Evolutionary conservation across 192 early-diverging fungal species (phyloP).

Genomic region (Backusella sp.): DNA sequence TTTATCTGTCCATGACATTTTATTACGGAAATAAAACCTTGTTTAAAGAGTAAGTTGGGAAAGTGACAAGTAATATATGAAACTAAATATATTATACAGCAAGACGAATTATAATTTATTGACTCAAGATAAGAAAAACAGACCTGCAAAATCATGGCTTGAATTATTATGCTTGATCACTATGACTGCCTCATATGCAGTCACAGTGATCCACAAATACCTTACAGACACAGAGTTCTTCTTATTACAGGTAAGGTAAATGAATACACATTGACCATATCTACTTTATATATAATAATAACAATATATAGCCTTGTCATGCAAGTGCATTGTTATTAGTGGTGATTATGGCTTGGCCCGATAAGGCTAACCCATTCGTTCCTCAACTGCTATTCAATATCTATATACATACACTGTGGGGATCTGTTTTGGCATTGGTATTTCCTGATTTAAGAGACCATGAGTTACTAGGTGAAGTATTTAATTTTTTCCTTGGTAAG

Average conservation of each 20-base stretch:
- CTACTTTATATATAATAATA: background rate
- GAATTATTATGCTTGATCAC: slow-evolving; percentile 26
- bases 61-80: background rate
- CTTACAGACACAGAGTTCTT: slow-evolving; percentile 37
- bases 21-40: slow-evolving; percentile 36
- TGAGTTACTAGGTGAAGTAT: slow-evolving; percentile 45
- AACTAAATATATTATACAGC: background rate
- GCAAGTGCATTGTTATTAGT: slow-evolving; percentile 47
- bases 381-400: slow-evolving; percentile 48
- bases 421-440: slow-evolving; percentile 43
- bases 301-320: slow-evolving; percentile 44
- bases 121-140: background rate
- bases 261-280: background rate
- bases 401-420: slow-evolving; percentile 56
- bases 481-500: slow-evolving; percentile 53
- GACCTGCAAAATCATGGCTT: slow-evolving; percentile 8
- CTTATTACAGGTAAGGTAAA: slow-evolving; percentile 38
- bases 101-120: background rate
- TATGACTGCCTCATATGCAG: slow-evolving; percentile 30
- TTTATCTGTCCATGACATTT: slow-evolving; percentile 33
- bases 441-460: slow-evolving; percentile 52
- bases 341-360: slow-evolving; percentile 40
- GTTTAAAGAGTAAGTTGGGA: slow-evolving; percentile 12
- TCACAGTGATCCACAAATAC: slow-evolving; percentile 43
- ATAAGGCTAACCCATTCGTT: slow-evolving; percentile 25